These are phyloP conservation scores for Lentinula boryana DNA, from an alignment of 768 basidiomycete species.

Conservation along the genomic window DNA sequence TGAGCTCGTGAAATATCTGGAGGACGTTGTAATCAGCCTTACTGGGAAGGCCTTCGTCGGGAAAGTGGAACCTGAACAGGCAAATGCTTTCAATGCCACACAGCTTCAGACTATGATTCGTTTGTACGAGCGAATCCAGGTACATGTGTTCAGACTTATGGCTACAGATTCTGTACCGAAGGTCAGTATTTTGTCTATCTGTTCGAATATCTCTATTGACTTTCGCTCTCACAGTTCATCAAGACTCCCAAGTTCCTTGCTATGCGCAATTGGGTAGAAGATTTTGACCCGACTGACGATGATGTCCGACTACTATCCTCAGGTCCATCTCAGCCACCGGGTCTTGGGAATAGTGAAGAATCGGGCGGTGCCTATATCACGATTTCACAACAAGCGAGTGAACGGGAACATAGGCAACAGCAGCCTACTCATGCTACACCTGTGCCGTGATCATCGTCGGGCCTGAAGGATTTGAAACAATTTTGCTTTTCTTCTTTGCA, in stretches of 20 bases:
- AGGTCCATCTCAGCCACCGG: constrained; percentile 62
- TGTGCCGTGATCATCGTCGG: constrained; percentile 23
- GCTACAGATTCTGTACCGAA: constrained; percentile 99
- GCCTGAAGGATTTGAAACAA: not conserved
- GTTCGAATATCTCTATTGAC: not conserved
- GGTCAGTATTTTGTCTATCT: constrained; percentile 32
- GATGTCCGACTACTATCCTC: constrained; percentile 51
- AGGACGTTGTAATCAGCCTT: constrained; percentile 76
- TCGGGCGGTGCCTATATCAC: constrained; percentile 84
- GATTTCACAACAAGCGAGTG: constrained; percentile 73
- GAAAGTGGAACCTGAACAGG: constrained; percentile 76
- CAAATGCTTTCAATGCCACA: constrained; percentile 84
- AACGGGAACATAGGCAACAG: constrained; percentile 52
- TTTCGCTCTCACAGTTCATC: constrained; percentile 56
- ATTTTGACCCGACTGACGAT: constrained; percentile 61
- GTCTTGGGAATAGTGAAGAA: constrained; percentile 59
- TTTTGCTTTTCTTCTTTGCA: constrained; percentile 14
- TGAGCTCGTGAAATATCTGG: constrained; percentile 89
- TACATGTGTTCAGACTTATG: constrained; percentile 95
- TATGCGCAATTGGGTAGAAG: constrained; percentile 73
- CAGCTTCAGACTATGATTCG: constrained; percentile 91
- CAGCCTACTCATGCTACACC: constrained; percentile 11
- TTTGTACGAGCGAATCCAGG: constrained; percentile 94
- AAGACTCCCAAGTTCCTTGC: constrained; percentile 80
- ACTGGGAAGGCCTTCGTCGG: constrained; percentile 77